These are phyloP conservation scores for Annulohypoxylon stygium DNA, from an alignment of 495 filamentous ascomycete genomes.

Conservation along the genomic window DNA sequence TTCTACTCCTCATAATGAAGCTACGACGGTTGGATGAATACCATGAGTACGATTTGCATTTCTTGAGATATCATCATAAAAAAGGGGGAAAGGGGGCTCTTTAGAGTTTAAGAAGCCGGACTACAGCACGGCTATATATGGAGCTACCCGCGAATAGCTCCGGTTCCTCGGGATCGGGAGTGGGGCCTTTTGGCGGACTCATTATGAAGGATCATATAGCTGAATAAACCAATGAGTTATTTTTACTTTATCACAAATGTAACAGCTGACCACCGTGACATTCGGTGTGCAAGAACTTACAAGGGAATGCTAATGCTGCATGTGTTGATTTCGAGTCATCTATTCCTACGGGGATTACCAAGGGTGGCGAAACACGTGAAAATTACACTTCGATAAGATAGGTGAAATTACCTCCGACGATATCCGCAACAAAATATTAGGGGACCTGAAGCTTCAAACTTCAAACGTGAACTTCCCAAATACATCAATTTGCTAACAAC, in stretches of 20 bases:
- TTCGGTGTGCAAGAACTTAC: not conserved
- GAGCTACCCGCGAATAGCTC: not conserved
- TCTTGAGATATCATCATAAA: too few relatives aligned
- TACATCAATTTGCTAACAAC: not conserved
- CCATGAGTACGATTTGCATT: not conserved
- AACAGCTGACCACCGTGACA: not conserved
- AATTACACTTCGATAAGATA: not conserved
- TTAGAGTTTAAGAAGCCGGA: not conserved
- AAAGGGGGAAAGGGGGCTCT: not conserved
- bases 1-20: not conserved
- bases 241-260: not conserved
- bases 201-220: not conserved
- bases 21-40: not conserved
- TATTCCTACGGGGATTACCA: not conserved
- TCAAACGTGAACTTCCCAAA: not conserved
- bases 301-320: not conserved
- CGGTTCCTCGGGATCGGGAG: not conserved
- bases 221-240: not conserved
- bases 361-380: not conserved
- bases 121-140: conserved; percentile 26
- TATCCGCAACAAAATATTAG: not conserved
- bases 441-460: not conserved
- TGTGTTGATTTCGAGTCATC: not conserved
- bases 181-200: not conserved
- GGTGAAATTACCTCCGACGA: not conserved